phyloP scores from a whole-genome alignment of 148 eudicot genomes.

The Fagopyrum homotropicum region DNA sequence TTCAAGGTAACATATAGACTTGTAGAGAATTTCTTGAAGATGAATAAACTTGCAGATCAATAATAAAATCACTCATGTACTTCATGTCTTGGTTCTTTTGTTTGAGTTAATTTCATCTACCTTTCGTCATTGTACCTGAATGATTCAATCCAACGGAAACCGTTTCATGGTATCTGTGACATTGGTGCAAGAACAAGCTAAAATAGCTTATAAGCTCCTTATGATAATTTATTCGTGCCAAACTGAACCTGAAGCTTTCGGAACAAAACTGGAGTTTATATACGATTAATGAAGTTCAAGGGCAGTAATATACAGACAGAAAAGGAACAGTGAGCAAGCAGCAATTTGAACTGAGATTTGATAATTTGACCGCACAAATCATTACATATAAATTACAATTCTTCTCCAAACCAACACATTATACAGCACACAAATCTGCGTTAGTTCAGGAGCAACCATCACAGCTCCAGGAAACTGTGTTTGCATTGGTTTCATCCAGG shows the following conservation, averaged over 20 bases:
- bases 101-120: no score
- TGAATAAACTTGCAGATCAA: not conserved
- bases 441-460: conserved; percentile 27
- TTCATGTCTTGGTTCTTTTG: not conserved
- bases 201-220: no score
- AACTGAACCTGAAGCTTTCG: not conserved
- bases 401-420: conserved; percentile 45
- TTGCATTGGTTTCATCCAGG: conserved; percentile 25
- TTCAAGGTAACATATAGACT: not conserved
- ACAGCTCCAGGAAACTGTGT: conserved; percentile 33
- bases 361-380: conserved; percentile 30
- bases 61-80: not conserved
- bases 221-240: no score
- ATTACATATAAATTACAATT: conserved; percentile 35
- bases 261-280: conserved; percentile 1
- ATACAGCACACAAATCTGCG: conserved; percentile 38
- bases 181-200: no score
- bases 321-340: not conserved
- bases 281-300: not conserved
- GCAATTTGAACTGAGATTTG: conserved; percentile 3
- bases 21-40: conserved; percentile 5
- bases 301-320: not conserved
- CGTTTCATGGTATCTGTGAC: no score
- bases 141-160: no score
- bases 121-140: no score